A percentile compares a stretch with the other conserved stretches of the same genome.
Conservation (phyloP, 176 grass and related monocot species). For the Coix lacrymajobi region DNA sequence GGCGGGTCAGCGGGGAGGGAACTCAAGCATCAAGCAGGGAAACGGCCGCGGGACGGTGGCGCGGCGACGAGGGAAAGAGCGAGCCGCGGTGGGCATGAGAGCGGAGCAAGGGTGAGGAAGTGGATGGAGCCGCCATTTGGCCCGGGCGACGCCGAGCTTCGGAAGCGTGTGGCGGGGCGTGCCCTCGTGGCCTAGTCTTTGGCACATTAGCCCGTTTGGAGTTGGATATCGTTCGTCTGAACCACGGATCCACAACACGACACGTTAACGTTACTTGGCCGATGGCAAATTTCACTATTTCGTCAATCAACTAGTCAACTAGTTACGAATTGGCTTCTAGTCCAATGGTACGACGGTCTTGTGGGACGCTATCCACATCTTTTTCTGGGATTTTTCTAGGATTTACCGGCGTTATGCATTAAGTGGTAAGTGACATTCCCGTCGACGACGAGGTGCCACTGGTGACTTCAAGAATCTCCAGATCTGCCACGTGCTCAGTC, state of each 20-base stretch:
- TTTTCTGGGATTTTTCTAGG: too few relatives aligned
- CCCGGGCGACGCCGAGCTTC: constrained; percentile 24
- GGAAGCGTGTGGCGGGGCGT: constrained; percentile 39
- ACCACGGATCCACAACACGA: not conserved
- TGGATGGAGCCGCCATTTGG: constrained; percentile 57
- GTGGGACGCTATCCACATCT: too few relatives aligned
- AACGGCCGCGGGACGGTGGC: constrained; percentile 14
- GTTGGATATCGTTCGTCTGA: not conserved
- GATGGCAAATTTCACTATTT: not conserved
- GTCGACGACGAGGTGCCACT: too few relatives aligned
- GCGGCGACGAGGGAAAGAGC: constrained; percentile 5
- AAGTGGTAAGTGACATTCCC: too few relatives aligned
- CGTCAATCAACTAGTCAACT: too few relatives aligned
- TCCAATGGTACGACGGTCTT: too few relatives aligned
- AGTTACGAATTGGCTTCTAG: too few relatives aligned
- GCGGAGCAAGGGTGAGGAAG: constrained; percentile 38
- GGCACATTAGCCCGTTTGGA: not conserved
- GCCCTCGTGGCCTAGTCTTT: not conserved
- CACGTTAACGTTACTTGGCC: not conserved
- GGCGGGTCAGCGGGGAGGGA: not conserved
- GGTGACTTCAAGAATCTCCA: too few relatives aligned
- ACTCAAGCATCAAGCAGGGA: not conserved
- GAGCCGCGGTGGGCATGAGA: not conserved
- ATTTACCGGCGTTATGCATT: too few relatives aligned
- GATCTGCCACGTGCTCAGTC: too few relatives aligned